phyloP scores from a whole-genome alignment of 2,329 filamentous ascomycete species.

The Leptographium wingfieldii region DNA sequence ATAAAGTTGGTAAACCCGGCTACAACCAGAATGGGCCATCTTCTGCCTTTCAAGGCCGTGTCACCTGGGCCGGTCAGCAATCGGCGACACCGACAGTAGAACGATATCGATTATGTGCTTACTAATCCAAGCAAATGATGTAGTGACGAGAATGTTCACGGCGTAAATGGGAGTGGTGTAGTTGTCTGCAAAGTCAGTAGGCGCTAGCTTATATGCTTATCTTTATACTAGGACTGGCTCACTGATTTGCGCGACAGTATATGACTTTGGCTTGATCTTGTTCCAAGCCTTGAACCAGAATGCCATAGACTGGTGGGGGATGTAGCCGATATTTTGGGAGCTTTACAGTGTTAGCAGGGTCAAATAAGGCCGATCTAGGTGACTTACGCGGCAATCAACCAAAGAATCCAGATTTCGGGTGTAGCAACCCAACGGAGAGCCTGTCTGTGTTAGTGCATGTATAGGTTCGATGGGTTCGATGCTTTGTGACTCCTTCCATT shows the following conservation, averaged over 20 bases:
- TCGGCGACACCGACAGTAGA: not conserved
- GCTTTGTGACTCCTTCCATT: too few relatives aligned
- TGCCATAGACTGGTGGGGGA: constrained; percentile 3
- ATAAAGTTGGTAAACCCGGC: not conserved
- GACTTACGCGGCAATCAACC: constrained; percentile 6
- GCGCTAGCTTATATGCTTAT: too few relatives aligned
- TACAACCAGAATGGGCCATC: constrained; percentile 7
- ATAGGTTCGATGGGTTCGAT: too few relatives aligned
- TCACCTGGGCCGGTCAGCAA: not conserved
- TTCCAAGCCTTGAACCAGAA: constrained; percentile 12
- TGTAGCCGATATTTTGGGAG: not conserved
- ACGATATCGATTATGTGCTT: not conserved
- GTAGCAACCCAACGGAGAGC: constrained; percentile 4
- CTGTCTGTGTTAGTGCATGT: not conserved
- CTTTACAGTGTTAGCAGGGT: not conserved
- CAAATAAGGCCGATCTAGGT: not conserved
- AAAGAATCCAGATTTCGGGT: constrained; percentile 8
- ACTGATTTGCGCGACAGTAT: constrained; percentile 9
- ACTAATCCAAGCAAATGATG: constrained; percentile 6
- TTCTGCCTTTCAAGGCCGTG: constrained; percentile 1
- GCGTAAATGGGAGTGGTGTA: constrained; percentile 9
- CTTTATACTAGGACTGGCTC: not conserved
- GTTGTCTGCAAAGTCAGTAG: constrained; percentile 4
- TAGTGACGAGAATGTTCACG: constrained; percentile 2
- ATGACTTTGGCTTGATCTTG: constrained; percentile 5